A percentile compares a stretch with the other conserved stretches of the same genome.
Evolutionary conservation across 371 early-diverging fungal species (phyloP).

Genomic region (Rhizopus arrhizus): DNA sequence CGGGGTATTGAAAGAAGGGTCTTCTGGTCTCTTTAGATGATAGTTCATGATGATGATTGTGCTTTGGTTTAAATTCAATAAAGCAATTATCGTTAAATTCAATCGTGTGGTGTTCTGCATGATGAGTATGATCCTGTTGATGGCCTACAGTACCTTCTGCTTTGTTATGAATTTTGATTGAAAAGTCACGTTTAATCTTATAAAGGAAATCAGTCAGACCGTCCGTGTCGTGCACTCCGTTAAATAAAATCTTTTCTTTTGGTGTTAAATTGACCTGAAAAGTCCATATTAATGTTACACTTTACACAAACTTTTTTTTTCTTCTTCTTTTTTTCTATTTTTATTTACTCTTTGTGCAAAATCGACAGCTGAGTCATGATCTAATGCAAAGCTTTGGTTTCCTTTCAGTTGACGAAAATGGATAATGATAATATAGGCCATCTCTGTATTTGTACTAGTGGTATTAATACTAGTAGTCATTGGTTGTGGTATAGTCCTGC

Average conservation of each 20-base stretch:
- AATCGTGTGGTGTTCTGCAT: constrained; percentile 34
- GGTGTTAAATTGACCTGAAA: constrained; percentile 45
- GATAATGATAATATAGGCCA: constrained; percentile 27
- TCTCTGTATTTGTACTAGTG: not conserved
- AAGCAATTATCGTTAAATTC: constrained; percentile 49
- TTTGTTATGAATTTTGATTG: constrained; percentile 56
- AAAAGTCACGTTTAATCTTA: constrained; percentile 56
- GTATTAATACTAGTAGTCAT: too few species aligned
- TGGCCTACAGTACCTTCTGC: constrained; percentile 26
- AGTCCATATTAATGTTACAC: too few species aligned
- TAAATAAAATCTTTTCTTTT: constrained; percentile 50
- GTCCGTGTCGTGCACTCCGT: constrained; percentile 60
- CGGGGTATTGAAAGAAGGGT: constrained; percentile 54
- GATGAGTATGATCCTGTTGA: constrained; percentile 22
- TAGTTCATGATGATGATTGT: constrained; percentile 18
- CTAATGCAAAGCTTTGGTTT: constrained; percentile 47
- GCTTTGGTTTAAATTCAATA: constrained; percentile 49
- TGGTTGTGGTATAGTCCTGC: too few species aligned
- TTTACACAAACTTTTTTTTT: not conserved
- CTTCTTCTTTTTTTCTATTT: too few species aligned
- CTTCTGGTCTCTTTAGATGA: constrained; percentile 36
- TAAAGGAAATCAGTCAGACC: constrained; percentile 56
- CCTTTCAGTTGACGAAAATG: constrained; percentile 52
- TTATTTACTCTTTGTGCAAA: constrained; percentile 34
- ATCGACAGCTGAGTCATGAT: constrained; percentile 37